Evolutionary conservation across 257 asterid genomes (phyloP).

Genomic region (Primulina huaijiensis): DNA sequence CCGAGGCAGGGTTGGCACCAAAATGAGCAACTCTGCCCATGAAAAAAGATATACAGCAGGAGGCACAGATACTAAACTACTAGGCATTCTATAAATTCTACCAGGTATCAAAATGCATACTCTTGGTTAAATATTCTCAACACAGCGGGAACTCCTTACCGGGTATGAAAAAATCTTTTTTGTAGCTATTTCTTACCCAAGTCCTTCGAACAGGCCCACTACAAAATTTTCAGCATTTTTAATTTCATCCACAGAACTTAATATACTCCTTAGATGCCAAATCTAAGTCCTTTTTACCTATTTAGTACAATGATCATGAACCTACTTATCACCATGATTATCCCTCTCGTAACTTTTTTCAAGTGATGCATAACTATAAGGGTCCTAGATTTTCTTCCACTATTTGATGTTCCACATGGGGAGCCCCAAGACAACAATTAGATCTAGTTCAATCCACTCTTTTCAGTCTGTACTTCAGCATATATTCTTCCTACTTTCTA

Average conservation of each 20-base stretch:
- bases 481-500: not conserved
- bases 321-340: not conserved
- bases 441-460: not conserved
- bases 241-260: not conserved
- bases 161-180: too few species aligned
- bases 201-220: not conserved
- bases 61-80: not conserved
- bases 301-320: not conserved
- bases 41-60: not conserved
- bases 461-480: not conserved
- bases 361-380: not conserved
- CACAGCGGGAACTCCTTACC: too few species aligned
- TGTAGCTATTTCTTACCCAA: too few species aligned
- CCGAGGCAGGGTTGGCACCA: not conserved
- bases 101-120: not conserved
- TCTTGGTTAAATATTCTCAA: too few species aligned
- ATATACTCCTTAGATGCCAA: not conserved
- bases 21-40: not conserved
- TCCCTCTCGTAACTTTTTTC: too few species aligned
- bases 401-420: not conserved
- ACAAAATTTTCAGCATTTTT: not conserved
- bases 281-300: not conserved
- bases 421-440: not conserved
- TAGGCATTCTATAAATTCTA: not conserved
- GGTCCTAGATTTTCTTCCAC: not conserved